Conservation (phyloP, 352 stramenopile genomes). For the Globisporangium solare region DNA sequence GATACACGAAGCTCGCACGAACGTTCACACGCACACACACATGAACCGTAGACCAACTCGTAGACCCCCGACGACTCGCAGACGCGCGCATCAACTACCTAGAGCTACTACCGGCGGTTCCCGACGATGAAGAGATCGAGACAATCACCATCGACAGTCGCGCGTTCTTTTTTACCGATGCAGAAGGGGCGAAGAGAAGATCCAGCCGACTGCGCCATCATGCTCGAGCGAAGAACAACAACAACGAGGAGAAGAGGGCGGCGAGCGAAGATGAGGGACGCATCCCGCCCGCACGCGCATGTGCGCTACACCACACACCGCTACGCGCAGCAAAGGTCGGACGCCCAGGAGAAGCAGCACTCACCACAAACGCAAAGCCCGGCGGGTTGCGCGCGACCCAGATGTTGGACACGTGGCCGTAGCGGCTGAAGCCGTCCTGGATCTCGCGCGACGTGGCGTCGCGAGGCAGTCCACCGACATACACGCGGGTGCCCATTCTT, state of each 20-base stretch:
- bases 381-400: constrained; percentile 85
- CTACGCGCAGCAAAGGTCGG: constrained; percentile 20
- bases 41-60: neutral
- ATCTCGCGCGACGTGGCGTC: constrained; percentile 79
- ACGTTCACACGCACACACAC: neutral
- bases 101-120: too few species aligned
- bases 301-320: constrained; percentile 19
- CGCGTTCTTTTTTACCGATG: neutral
- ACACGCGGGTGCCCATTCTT: constrained; percentile 78
- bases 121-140: too few species aligned
- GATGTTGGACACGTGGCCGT: constrained; percentile 83
- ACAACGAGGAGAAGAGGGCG: constrained; percentile 5
- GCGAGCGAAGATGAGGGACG: constrained; percentile 2
- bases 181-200: neutral
- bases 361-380: constrained; percentile 88
- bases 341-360: constrained; percentile 26
- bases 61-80: too few species aligned
- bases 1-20: neutral
- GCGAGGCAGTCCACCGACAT: constrained; percentile 76
- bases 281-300: neutral
- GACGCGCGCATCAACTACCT: too few species aligned
- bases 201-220: neutral
- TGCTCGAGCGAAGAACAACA: constrained; percentile 1
- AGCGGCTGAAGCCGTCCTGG: constrained; percentile 79
- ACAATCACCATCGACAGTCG: neutral